These are phyloP conservation scores for Rhododendron henanense DNA, from an alignment of 148 eudicot genomes.

Conservation along the genomic window DNA sequence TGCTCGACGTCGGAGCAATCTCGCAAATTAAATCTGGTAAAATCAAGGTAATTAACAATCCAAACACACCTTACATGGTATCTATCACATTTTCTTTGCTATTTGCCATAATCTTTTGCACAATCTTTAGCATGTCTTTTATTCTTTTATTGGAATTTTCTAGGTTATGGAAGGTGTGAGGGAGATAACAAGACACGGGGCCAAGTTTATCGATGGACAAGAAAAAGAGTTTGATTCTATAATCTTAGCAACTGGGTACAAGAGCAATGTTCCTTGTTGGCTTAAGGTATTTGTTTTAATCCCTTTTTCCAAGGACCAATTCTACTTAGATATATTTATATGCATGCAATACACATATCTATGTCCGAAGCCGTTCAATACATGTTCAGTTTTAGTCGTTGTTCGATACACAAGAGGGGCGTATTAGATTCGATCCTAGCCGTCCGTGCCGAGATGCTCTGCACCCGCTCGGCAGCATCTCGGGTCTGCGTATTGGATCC, in stretches of 20 bases:
- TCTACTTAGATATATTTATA: background rate
- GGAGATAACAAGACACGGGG: conserved; percentile 81
- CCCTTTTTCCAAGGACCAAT: background rate
- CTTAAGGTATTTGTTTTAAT: conserved; percentile 37
- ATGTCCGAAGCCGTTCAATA: background rate
- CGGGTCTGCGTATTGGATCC: too few species aligned
- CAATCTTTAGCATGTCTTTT: conserved; percentile 9
- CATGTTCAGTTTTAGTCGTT: background rate
- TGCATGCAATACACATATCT: background rate
- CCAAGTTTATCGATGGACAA: conserved; percentile 75
- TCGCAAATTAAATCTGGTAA: conserved; percentile 64
- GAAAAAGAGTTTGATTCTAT: conserved; percentile 70
- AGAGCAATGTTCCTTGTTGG: conserved; percentile 84
- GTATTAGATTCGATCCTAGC: too few species aligned
- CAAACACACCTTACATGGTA: background rate
- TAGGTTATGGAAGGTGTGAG: conserved; percentile 76
- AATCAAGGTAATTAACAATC: conserved; percentile 51
- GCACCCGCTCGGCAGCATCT: too few species aligned
- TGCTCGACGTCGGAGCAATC: conserved; percentile 85
- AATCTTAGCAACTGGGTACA: conserved; percentile 82
- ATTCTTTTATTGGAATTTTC: background rate
- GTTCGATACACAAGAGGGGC: background rate
- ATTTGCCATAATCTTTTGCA: background rate
- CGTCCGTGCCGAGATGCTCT: too few species aligned
- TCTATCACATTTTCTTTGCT: background rate